These are phyloP conservation scores for Trichoderma citrinoviride DNA, from an alignment of 2,329 filamentous ascomycete genomes.

Conservation along the genomic window DNA sequence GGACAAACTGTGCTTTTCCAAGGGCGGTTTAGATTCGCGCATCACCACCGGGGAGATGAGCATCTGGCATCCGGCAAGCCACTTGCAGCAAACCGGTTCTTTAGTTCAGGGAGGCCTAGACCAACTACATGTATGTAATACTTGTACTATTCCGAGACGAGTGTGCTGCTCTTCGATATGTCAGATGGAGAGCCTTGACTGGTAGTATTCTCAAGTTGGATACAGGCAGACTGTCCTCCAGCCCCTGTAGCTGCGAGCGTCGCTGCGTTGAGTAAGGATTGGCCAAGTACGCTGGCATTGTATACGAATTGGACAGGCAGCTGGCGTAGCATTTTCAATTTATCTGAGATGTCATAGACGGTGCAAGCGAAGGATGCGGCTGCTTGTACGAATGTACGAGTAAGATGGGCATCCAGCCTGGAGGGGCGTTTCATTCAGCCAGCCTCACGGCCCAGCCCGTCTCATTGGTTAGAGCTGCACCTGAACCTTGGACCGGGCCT, in stretches of 20 bases:
- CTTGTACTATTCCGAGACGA: too few species aligned
- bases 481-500: too few species aligned
- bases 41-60: slow-evolving; percentile 7
- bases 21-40: neutral
- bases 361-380: neutral
- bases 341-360: neutral
- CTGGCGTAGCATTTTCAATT: neutral
- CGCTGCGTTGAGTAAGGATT: neutral
- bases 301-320: slow-evolving; percentile 1
- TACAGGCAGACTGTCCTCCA: neutral
- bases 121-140: neutral
- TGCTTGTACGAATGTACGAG: too few species aligned
- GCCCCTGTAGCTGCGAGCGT: neutral
- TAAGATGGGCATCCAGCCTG: neutral
- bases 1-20: neutral
- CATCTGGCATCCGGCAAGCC: neutral
- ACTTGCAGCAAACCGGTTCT: neutral
- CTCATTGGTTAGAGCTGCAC: too few species aligned
- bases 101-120: slow-evolving; percentile 1
- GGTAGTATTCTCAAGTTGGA: too few species aligned
- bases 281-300: neutral
- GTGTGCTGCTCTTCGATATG: neutral
- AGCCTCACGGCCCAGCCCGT: neutral
- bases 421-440: neutral
- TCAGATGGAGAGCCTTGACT: neutral